Conservation (phyloP, 441 rosid species). For the Gossypium lobatum region DNA sequence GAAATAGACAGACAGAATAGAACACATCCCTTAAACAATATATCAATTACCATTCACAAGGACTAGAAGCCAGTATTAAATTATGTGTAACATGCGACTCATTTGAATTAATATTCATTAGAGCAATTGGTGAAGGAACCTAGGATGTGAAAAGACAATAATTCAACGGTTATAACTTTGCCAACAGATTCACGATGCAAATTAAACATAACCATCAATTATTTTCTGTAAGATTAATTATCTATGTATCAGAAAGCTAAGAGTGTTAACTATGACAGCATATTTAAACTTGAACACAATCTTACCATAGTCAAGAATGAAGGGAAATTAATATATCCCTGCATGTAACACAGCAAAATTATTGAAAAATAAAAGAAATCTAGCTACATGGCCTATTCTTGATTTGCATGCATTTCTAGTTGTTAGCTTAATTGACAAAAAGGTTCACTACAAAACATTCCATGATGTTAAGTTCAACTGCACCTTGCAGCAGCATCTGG, state of each 20-base stretch:
- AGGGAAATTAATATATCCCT: neutral
- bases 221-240: neutral
- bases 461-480: neutral
- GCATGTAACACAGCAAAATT: neutral
- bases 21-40: neutral
- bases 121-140: neutral
- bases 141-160: neutral
- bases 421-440: neutral
- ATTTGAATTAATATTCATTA: neutral
- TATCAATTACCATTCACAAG: neutral
- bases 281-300: neutral
- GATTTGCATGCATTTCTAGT: neutral
- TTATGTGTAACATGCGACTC: neutral
- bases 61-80: neutral
- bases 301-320: neutral
- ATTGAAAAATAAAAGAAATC: neutral
- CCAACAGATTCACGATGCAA: neutral
- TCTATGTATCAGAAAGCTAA: neutral
- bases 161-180: neutral
- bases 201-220: neutral
- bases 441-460: neutral
- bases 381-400: neutral
- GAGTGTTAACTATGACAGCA: neutral
- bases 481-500: slow-evolving; percentile 86
- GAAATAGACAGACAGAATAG: slow-evolving; percentile 12